Percentiles rank a stretch among this genome's conserved stretches.
Evolutionary conservation across 176 grass and related monocot genomes (phyloP).

Genomic region (Raddia guianensis): DNA sequence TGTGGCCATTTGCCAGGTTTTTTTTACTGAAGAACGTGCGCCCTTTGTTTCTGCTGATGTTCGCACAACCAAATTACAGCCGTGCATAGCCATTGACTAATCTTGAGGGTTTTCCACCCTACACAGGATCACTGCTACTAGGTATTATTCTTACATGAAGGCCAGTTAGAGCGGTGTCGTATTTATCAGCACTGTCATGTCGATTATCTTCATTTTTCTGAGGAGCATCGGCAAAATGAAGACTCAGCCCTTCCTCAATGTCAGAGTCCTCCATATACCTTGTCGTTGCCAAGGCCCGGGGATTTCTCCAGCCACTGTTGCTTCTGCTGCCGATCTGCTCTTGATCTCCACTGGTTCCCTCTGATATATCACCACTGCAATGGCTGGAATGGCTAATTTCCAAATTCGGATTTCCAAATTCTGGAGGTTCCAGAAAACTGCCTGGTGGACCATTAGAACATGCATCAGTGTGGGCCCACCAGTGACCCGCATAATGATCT

Average conservation of each 20-base stretch:
- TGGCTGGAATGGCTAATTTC: constrained; percentile 31
- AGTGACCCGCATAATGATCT: constrained; percentile 33
- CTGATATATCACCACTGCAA: constrained; percentile 42
- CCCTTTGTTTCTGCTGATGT: constrained; percentile 29
- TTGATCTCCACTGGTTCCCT: constrained; percentile 43
- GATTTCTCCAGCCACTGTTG: constrained; percentile 28
- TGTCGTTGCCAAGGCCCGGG: constrained; percentile 53
- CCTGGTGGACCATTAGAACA: constrained; percentile 36
- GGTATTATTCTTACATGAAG: constrained; percentile 93
- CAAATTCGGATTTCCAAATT: constrained; percentile 44
- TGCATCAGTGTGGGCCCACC: constrained; percentile 51
- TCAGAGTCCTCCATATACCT: constrained; percentile 71
- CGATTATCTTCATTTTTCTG: constrained; percentile 43
- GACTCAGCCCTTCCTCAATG: constrained; percentile 55
- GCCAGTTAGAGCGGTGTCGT: constrained; percentile 31
- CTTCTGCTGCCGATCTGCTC: constrained; percentile 37
- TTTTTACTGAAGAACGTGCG: neutral
- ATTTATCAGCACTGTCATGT: constrained; percentile 24
- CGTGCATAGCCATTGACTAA: constrained; percentile 22
- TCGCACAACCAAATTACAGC: constrained; percentile 34
- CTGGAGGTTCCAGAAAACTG: constrained; percentile 75
- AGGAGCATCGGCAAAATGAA: constrained; percentile 67
- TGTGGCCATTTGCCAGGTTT: constrained; percentile 41
- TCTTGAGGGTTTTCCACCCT: constrained; percentile 33
- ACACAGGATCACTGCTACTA: constrained; percentile 93